Evolutionary conservation across 164 flowering plant genomes (phyloP).

Genomic region (Malania oleifera): DNA sequence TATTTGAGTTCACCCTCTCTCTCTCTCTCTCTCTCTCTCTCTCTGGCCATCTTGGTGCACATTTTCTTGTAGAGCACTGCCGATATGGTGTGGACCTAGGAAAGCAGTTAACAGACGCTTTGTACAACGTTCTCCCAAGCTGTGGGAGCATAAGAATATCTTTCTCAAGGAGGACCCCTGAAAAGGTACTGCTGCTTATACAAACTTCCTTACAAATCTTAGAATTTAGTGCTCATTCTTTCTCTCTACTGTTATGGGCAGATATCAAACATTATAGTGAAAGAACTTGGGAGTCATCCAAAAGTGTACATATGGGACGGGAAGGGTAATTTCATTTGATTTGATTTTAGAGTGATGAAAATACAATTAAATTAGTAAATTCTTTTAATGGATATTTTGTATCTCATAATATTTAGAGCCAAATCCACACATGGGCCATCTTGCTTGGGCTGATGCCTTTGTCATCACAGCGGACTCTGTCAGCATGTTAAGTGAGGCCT

Average conservation of each 20-base stretch:
- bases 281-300: constrained; percentile 62
- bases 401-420: constrained; percentile 42
- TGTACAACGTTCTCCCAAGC: constrained; percentile 60
- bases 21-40: too few relatives aligned
- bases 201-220: too few relatives aligned
- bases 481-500: constrained; percentile 93
- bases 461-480: constrained; percentile 95
- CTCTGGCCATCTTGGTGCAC: neutral
- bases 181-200: constrained; percentile 41
- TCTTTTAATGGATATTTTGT: neutral
- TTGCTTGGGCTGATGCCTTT: constrained; percentile 98
- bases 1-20: neutral
- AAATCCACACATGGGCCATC: constrained; percentile 91
- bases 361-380: too few relatives aligned
- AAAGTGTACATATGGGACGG: constrained; percentile 88
- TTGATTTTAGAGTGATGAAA: too few relatives aligned
- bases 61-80: constrained; percentile 52
- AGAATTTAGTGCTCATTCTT: constrained; percentile 4
- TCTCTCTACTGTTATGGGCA: constrained; percentile 21
- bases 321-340: constrained; percentile 48
- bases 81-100: constrained; percentile 86
- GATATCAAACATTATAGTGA: constrained; percentile 57
- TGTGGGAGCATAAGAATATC: constrained; percentile 91
- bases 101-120: constrained; percentile 45
- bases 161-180: constrained; percentile 80